Percentiles rank a stretch among this genome's conserved stretches.
These are phyloP conservation scores for Chrysanthemum makinoi DNA, from an alignment of 129 eudicot species.

Conservation along the genomic window DNA sequence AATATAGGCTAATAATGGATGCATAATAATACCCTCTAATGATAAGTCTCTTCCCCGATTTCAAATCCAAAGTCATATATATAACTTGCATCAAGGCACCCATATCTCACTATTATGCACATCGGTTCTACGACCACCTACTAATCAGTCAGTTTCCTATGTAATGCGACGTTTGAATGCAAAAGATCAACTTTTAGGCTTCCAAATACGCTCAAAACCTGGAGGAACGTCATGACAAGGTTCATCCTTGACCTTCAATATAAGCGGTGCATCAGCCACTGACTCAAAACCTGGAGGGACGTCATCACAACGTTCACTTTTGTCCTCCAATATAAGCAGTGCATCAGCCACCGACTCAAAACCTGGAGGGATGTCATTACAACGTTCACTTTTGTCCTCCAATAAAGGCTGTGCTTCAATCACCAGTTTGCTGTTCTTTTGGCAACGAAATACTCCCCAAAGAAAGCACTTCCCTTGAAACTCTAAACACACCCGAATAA, in stretches of 20 bases:
- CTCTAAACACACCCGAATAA: not conserved
- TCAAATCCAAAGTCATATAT: no score
- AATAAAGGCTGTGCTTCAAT: not conserved
- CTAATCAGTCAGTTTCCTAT: no score
- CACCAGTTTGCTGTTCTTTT: not conserved
- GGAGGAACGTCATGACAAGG: slow-evolving; percentile 29
- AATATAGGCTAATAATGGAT: no score
- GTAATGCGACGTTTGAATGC: no score
- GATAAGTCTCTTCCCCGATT: no score
- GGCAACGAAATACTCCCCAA: slow-evolving; percentile 56
- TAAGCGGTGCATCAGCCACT: not conserved
- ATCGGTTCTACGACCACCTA: no score
- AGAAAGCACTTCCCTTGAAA: slow-evolving; percentile 45
- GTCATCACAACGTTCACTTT: not conserved
- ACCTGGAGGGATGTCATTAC: slow-evolving; percentile 35
- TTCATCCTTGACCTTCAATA: not conserved
- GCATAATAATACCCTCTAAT: no score
- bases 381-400: slow-evolving; percentile 1
- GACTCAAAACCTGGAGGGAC: slow-evolving; percentile 33
- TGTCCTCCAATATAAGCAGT: not conserved
- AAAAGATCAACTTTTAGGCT: not conserved
- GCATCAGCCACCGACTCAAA: not conserved
- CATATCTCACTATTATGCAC: no score
- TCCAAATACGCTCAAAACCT: slow-evolving; percentile 19
- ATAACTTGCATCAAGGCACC: no score